Conservation (phyloP, 768 basidiomycete genomes). For the Flagelloscypha sp. region DNA sequence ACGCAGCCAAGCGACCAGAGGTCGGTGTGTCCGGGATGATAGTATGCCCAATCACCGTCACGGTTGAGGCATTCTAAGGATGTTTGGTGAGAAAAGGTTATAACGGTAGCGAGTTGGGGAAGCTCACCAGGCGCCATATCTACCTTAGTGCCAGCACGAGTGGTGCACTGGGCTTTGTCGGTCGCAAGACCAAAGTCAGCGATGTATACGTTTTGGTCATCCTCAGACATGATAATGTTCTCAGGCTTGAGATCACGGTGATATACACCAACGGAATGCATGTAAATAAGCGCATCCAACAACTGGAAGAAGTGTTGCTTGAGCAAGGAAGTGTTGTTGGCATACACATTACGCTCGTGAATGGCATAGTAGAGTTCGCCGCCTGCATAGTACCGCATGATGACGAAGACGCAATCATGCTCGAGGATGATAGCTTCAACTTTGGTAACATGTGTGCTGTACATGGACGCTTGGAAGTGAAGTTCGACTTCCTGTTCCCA, state of each 20-base stretch:
- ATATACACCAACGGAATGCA: constrained; percentile 68
- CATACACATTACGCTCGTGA: constrained; percentile 23
- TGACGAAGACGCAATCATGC: no score
- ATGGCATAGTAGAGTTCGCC: constrained; percentile 46
- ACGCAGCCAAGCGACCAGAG: no score
- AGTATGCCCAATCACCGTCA: no score
- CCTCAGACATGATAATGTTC: constrained; percentile 55
- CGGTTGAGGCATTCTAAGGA: no score
- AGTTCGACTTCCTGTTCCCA: no score
- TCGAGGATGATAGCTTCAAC: no score
- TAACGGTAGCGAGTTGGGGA: no score
- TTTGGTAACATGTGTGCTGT: no score
- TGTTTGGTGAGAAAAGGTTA: no score
- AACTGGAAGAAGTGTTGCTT: constrained; percentile 50
- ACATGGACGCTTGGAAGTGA: no score
- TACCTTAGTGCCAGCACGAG: constrained; percentile 16
- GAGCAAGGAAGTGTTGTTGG: constrained; percentile 35
- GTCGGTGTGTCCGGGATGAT: no score
- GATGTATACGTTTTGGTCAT: constrained; percentile 30
- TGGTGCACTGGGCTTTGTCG: constrained; percentile 10
- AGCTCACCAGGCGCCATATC: no score
- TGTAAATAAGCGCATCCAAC: constrained; percentile 54
- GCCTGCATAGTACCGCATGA: constrained; percentile 20
- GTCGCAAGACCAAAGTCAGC: constrained; percentile 45
- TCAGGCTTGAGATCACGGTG: constrained; percentile 78